Conservation (phyloP, 78 protist genomes). For the Cavenderia fasciculata region DNA sequence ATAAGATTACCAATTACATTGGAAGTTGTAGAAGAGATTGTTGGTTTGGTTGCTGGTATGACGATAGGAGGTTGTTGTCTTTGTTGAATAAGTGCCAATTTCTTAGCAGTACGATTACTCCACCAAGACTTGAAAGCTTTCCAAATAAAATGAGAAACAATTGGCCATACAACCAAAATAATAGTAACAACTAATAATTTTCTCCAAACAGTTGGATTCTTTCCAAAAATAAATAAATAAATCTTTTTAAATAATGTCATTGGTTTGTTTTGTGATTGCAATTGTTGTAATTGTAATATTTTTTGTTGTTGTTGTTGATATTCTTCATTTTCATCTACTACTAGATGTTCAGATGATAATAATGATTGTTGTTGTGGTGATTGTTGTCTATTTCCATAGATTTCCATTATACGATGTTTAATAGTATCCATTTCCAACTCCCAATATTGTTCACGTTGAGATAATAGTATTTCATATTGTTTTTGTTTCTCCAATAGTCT, state of each 20-base stretch:
- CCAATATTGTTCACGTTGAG: constrained; percentile 66
- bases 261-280: not conserved
- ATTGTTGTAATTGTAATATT: not conserved
- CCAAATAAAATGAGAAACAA: constrained; percentile 24
- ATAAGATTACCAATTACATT: not conserved
- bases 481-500: constrained; percentile 35
- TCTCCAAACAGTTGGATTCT: constrained; percentile 14
- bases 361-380: not conserved
- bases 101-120: not conserved
- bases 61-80: not conserved
- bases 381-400: not conserved
- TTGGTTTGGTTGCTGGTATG: not conserved
- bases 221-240: constrained; percentile 32
- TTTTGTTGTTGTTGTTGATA: not conserved
- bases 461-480: constrained; percentile 38
- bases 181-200: constrained; percentile 13
- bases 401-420: not conserved
- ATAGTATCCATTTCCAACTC: constrained; percentile 30
- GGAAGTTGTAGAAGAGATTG: no score
- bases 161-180: constrained; percentile 39
- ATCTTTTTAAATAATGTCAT: constrained; percentile 8
- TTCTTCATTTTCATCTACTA: not conserved
- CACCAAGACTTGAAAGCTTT: constrained; percentile 1
- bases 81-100: not conserved
- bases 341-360: not conserved